These are phyloP conservation scores for Medicago truncatula DNA, from an alignment of 306 rosid species.

Conservation along the genomic window MtrunA17r5.0-ANR NC_053044.1:32874501-32875000, in stretches of 20 bases:
- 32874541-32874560: slow-evolving; percentile 25
- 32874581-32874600: slow-evolving; percentile 12
- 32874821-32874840: slow-evolving; percentile 70
- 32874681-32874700: slow-evolving; percentile 69
- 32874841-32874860: slow-evolving; percentile 1
- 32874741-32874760: slow-evolving; percentile 68
- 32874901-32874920: not conserved
- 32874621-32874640: slow-evolving; percentile 15
- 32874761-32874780: slow-evolving; percentile 64
- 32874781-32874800: slow-evolving; percentile 91
- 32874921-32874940: not conserved
- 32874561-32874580: slow-evolving; percentile 16
- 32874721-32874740: slow-evolving; percentile 76
- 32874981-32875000: not conserved
- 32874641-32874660: slow-evolving; percentile 24
- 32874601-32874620: slow-evolving; percentile 24
- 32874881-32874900: not conserved
- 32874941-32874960: not conserved
- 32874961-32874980: not conserved
- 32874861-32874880: slow-evolving; percentile 4
- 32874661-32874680: slow-evolving; percentile 33
- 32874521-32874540: slow-evolving; percentile 70
- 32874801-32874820: slow-evolving; percentile 90
- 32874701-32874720: slow-evolving; percentile 63
- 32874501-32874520: slow-evolving; percentile 67